Base-by-base conservation (phyloP, 2,329 filamentous ascomycete species). In the Calonectria naviculata region DNA sequence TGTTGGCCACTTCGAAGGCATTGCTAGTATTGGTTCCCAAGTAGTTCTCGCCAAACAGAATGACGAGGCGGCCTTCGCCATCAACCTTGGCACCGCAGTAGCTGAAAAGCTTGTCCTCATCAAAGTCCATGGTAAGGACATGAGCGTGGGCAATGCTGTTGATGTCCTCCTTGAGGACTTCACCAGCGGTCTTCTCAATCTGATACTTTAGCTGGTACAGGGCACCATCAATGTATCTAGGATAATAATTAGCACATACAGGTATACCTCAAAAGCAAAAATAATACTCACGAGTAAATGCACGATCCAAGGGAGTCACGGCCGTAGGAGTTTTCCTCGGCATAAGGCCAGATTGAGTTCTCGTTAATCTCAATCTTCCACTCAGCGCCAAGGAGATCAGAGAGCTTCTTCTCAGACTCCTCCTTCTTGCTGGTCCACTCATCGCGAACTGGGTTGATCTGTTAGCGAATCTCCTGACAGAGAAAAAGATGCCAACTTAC, bases 331-430 rank as follows among this genome's bases (percentile, higher is more conserved):
- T 77, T 80, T 0, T 85, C 81, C 17, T 81, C 80, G 24, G 83
- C 83, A 68, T 89, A 89, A 12, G 87, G 84, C 72, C 81, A 89
- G 73, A 90, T 79, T 52, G 83, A 83, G 60, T 81, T 81, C 24
- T 86, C 84, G 72, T 87, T 83, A 75, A 87, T 82, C 9, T 88
- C 84, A 36, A 89, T 80, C 7, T 84, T 88, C 88, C 88, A 90
- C 9, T 82, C 44, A 41, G 81, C 79, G n/a, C 86, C 87, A 3
- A 90, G 83, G 47, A 84, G 52, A 0, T 83, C 81, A 0, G 86
- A 86, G 46, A 90, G 74, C 65, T 84, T 77, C 64, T 83, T 78
- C 77, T 88, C 87, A 17, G 85, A 72, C 3, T 83, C 84, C 0
- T 72, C 78, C 75, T 86, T 88, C 67, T 85, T 87, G 66, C 77